These are phyloP conservation scores for Peronospora farinosa DNA, from an alignment of 352 stramenopile genomes.

Conservation along the genomic window DNA sequence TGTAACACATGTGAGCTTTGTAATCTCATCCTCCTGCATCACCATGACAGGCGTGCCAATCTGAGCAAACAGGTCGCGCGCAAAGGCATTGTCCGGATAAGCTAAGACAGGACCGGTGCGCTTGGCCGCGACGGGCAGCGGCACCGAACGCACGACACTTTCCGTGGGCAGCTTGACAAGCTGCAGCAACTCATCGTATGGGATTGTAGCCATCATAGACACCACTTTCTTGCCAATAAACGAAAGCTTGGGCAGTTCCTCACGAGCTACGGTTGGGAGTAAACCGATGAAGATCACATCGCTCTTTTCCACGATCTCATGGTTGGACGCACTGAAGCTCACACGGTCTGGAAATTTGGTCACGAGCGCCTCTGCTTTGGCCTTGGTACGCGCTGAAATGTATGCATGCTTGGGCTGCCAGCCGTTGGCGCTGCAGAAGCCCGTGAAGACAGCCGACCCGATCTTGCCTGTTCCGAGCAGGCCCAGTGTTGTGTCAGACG, in stretches of 20 bases:
- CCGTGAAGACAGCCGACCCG: slow-evolving; percentile 72
- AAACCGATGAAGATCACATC: slow-evolving; percentile 81
- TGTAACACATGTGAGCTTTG: slow-evolving; percentile 78
- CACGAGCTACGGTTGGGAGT: slow-evolving; percentile 57
- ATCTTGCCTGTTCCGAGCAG: slow-evolving; percentile 85
- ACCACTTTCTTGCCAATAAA: slow-evolving; percentile 68
- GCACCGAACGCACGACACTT: slow-evolving; percentile 75
- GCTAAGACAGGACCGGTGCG: slow-evolving; percentile 74
- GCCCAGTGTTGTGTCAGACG: slow-evolving; percentile 54
- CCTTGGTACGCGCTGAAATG: slow-evolving; percentile 64
- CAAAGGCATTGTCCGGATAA: slow-evolving; percentile 63
- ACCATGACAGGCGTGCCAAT: slow-evolving; percentile 84
- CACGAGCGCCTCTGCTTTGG: slow-evolving; percentile 70
- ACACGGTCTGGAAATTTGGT: slow-evolving; percentile 63
- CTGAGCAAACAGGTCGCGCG: slow-evolving; percentile 62
- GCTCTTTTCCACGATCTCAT: slow-evolving; percentile 78
- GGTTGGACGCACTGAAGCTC: slow-evolving; percentile 58
- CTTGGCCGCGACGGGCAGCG: slow-evolving; percentile 65
- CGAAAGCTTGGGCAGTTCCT: slow-evolving; percentile 64
- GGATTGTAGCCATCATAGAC: slow-evolving; percentile 87
- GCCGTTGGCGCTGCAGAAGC: slow-evolving; percentile 71
- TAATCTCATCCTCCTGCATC: slow-evolving; percentile 69
- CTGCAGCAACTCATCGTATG: slow-evolving; percentile 71
- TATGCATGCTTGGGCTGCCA: slow-evolving; percentile 71
- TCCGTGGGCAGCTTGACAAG: slow-evolving; percentile 62